Evolutionary conservation across 1,284 basidiomycete species (phyloP).

Genomic region (Ganoderma multipileum): DNA sequence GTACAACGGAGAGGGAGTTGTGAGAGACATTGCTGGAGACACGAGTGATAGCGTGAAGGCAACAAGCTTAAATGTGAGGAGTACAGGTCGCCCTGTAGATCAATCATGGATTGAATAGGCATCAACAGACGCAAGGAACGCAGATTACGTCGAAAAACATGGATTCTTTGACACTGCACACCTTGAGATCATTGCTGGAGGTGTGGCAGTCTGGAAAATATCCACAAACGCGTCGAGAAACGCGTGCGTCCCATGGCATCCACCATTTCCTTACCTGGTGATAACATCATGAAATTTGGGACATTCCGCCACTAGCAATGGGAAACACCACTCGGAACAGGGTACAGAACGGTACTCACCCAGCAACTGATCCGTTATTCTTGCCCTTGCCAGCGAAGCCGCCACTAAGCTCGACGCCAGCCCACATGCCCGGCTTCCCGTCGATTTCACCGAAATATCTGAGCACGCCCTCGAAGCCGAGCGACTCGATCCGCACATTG

Average conservation of each 20-base stretch:
- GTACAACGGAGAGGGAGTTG: background rate
- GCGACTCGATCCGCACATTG: slow-evolving; percentile 82
- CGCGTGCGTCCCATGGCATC: background rate
- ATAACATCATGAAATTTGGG: background rate
- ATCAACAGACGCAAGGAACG: background rate
- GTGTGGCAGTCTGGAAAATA: background rate
- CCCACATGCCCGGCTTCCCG: slow-evolving; percentile 88
- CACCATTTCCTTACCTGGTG: background rate
- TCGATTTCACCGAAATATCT: slow-evolving; percentile 84
- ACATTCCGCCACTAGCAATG: background rate
- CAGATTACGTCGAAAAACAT: background rate
- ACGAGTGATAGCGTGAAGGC: background rate
- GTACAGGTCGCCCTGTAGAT: background rate
- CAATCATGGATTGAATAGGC: background rate
- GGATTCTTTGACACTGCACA: background rate
- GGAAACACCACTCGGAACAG: background rate
- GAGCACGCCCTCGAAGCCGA: slow-evolving; percentile 85
- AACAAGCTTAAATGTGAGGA: background rate
- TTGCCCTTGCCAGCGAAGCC: slow-evolving; percentile 94
- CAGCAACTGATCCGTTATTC: slow-evolving; percentile 91
- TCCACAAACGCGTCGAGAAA: background rate
- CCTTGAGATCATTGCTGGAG: background rate
- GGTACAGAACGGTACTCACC: slow-evolving; percentile 60
- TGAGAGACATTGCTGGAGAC: background rate
- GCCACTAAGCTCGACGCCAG: slow-evolving; percentile 88